Conservation (phyloP, 352 stramenopile species). For the Globisporangium middletonii region DNA sequence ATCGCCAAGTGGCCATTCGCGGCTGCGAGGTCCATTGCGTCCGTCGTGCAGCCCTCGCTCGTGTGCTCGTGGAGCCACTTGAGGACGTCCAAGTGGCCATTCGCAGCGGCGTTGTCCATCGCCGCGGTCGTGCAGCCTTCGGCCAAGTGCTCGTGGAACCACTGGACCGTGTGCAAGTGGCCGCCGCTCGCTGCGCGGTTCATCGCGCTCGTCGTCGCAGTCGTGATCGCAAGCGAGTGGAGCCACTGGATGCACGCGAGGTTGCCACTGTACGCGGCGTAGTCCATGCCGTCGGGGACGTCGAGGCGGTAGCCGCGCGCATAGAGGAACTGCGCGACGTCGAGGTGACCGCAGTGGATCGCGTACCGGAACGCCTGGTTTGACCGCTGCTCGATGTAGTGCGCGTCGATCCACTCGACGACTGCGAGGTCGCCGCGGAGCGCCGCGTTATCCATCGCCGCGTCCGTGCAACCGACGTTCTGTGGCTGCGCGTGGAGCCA, state of each 20-base stretch:
- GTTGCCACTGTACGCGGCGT: slow-evolving; percentile 9
- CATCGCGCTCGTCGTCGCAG: slow-evolving; percentile 12
- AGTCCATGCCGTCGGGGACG: slow-evolving; percentile 8
- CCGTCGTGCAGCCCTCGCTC: slow-evolving; percentile 12
- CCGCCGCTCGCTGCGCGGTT: slow-evolving; percentile 15
- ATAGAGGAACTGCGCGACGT: slow-evolving; percentile 12
- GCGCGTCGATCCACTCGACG: slow-evolving; percentile 17
- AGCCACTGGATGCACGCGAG: slow-evolving; percentile 14
- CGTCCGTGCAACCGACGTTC: slow-evolving; percentile 11
- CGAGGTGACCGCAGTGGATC: slow-evolving; percentile 10
- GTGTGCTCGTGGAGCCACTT: slow-evolving; percentile 18
- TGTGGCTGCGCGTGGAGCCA: slow-evolving; percentile 11
- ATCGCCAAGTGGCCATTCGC: slow-evolving; percentile 19
- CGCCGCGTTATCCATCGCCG: slow-evolving; percentile 20
- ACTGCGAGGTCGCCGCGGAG: slow-evolving; percentile 15
- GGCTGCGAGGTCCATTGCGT: slow-evolving; percentile 21
- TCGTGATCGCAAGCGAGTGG: slow-evolving; percentile 4
- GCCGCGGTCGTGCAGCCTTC: slow-evolving; percentile 18
- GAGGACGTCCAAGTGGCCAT: slow-evolving; percentile 14
- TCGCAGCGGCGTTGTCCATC: slow-evolving; percentile 17
- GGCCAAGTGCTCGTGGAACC: slow-evolving; percentile 11
- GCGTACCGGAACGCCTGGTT: slow-evolving; percentile 7
- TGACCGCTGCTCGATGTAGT: slow-evolving; percentile 6
- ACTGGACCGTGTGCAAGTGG: slow-evolving; percentile 15
- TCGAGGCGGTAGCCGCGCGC: slow-evolving; percentile 1